Evolutionary conservation across 2,329 filamentous ascomycete genomes (phyloP).

Genomic region (Cladosporium oxysporum): DNA sequence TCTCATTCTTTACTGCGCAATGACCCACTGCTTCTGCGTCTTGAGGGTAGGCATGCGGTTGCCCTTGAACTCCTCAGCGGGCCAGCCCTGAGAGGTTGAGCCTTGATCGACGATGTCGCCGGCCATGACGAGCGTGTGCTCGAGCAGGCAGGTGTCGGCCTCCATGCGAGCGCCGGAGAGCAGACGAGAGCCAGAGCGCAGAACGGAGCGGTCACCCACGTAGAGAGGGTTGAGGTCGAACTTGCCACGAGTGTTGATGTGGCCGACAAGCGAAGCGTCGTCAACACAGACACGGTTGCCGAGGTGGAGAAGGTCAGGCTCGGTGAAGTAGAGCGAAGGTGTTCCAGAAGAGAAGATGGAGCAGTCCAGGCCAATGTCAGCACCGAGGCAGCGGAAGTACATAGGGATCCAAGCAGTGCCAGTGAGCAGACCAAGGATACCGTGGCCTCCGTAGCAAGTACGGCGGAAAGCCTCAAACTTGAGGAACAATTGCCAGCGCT

Average conservation of each 20-base stretch:
- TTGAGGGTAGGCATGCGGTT: slow-evolving; percentile 33
- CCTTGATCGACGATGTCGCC: slow-evolving; percentile 57
- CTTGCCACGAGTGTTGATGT: slow-evolving; percentile 59
- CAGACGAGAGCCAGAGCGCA: slow-evolving; percentile 55
- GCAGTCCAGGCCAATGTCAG: slow-evolving; percentile 56
- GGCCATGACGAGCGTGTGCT: slow-evolving; percentile 60
- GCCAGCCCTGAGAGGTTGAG: slow-evolving; percentile 58
- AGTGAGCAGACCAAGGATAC: slow-evolving; percentile 55
- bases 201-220: slow-evolving; percentile 55
- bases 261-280: slow-evolving; percentile 58
- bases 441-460: slow-evolving; percentile 53
- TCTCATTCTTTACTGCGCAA: slow-evolving; percentile 10
- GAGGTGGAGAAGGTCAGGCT: slow-evolving; percentile 57
- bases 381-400: slow-evolving; percentile 58
- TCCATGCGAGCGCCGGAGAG: slow-evolving; percentile 57
- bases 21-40: slow-evolving; percentile 24
- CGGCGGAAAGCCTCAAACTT: slow-evolving; percentile 54
- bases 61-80: slow-evolving; percentile 47
- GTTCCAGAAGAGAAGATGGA: slow-evolving; percentile 57
- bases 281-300: slow-evolving; percentile 57
- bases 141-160: slow-evolving; percentile 55
- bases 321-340: slow-evolving; percentile 57
- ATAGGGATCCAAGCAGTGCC: slow-evolving; percentile 55
- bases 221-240: slow-evolving; percentile 56
- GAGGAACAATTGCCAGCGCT: slow-evolving; percentile 59